Base-by-base conservation (phyloP, 306 rosid genomes). In the Castanea crenata region DNA sequence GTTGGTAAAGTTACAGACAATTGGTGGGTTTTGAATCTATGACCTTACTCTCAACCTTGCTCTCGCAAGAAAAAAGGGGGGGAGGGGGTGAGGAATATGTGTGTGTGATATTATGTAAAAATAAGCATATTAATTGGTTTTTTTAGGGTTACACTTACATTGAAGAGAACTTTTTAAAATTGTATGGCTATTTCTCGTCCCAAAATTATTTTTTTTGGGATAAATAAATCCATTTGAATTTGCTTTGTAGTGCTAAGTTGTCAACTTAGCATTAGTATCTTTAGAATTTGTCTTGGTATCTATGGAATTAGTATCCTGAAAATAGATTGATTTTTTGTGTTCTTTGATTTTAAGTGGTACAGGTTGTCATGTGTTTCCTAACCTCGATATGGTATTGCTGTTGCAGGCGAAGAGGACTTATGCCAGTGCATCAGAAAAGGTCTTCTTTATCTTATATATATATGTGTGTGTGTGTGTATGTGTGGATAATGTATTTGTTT, bases 401-500 rank as follows among this genome's bases (percentile, higher is more conserved):
- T 75, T 78, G 67, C 89, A 90, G 97, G 91, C 83, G 76, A 87
- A 87, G 84, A 85, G 74, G 80, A 74, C 57, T 71, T 87, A 18
- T 86, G 14, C 69, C 58, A 78, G 72, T 67, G 72, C 74, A 74
- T 73, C 84, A 21, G 87, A 81, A 68, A 90, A 83, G 92, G 98
- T 94, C 82, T 44, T 55, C 74, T 57, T 74, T 84, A 49, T 3
- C 78, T 73, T 73, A 29, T 63, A 16, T 67, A 25, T 69, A 21
- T 59, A 44, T 55, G 61, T 41, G 3, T 2, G n/a, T 25, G 5
- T 31, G 21, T 21, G 21, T 21, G n/a, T n/a, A 3, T 74, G 5
- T 15, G 27, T 9, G 65, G 31, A 64, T 38, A 18, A 14, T 15
- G 46, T 32, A 34, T 19, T 34, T 34, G 6, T 19, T 34, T 41